phyloP scores from a whole-genome alignment of 495 filamentous ascomycete genomes.

The Endocarpon pusillum region DNA sequence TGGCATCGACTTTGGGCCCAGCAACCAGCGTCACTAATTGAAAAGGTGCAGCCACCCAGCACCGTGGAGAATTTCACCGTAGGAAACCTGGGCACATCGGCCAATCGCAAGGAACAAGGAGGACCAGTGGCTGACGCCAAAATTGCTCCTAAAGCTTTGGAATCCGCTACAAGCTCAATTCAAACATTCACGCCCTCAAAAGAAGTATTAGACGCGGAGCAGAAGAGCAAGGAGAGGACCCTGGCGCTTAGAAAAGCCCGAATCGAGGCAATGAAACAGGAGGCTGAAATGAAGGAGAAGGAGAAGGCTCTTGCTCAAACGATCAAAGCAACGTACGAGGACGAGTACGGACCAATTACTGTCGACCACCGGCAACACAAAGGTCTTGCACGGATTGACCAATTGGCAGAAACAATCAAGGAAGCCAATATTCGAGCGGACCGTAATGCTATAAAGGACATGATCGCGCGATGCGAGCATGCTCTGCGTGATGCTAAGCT shows the following conservation, averaged over 20 bases:
- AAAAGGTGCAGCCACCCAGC: slow-evolving; percentile 1
- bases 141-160: too few relatives aligned
- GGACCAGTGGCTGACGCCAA: too few relatives aligned
- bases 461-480: too few relatives aligned
- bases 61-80: too few relatives aligned
- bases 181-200: slow-evolving; percentile 2
- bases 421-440: too few relatives aligned
- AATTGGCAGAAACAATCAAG: too few relatives aligned
- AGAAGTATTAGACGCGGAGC: not conserved
- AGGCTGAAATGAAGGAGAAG: slow-evolving; percentile 21
- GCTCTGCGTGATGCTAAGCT: too few relatives aligned
- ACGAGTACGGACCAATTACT: slow-evolving; percentile 27
- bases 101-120: too few relatives aligned
- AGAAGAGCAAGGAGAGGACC: not conserved
- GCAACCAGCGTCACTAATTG: not conserved
- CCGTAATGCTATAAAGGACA: too few relatives aligned
- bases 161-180: too few relatives aligned
- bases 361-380: slow-evolving; percentile 17
- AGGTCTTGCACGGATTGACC: too few relatives aligned
- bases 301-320: slow-evolving; percentile 22
- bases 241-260: slow-evolving; percentile 8
- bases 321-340: slow-evolving; percentile 28
- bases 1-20: not conserved
- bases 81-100: too few relatives aligned
- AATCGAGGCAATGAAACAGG: slow-evolving; percentile 4